Percentiles rank a stretch among this genome's conserved stretches.
Evolutionary conservation across 306 rosid species (phyloP).

Genomic region (Amphicarpaea edgeworthii): DNA sequence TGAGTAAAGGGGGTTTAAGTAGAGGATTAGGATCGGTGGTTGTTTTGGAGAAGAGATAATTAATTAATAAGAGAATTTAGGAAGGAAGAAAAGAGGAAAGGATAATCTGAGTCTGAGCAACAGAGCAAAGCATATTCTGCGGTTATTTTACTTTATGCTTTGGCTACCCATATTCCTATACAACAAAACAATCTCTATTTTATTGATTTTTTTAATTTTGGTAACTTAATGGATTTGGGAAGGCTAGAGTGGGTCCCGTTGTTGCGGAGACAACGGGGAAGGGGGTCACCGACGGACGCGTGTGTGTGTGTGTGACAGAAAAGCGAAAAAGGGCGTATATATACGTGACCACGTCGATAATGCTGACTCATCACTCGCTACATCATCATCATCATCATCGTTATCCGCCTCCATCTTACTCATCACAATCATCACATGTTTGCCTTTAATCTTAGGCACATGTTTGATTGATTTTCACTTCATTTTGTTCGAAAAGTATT

Average conservation of each 20-base stretch:
- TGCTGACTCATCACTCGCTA: constrained; percentile 18
- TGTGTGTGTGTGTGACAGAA: constrained; percentile 34
- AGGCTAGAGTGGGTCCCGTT: constrained; percentile 14
- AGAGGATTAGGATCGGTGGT: neutral
- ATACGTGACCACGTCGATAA: neutral
- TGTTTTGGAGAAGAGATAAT: neutral
- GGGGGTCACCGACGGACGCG: constrained; percentile 33
- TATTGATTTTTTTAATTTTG: neutral
- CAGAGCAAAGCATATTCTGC: constrained; percentile 72
- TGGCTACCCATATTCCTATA: neutral
- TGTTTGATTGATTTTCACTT: neutral
- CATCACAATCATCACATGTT: too few relatives aligned
- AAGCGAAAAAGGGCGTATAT: constrained; percentile 25
- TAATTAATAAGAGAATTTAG: constrained; percentile 30
- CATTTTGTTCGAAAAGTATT: neutral
- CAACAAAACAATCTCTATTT: neutral
- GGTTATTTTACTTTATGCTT: constrained; percentile 48
- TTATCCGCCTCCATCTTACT: neutral
- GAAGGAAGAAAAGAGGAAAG: constrained; percentile 31
- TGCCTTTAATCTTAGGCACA: neutral
- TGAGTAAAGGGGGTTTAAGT: neutral
- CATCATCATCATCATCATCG: constrained; percentile 11
- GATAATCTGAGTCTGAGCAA: constrained; percentile 50
- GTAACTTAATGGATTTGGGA: neutral
- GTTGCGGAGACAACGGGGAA: constrained; percentile 22